A percentile compares a stretch with the other conserved stretches of the same genome.
Conservation (phyloP, 1,284 basidiomycete genomes). For the Fomitopsis pinicola region DNA sequence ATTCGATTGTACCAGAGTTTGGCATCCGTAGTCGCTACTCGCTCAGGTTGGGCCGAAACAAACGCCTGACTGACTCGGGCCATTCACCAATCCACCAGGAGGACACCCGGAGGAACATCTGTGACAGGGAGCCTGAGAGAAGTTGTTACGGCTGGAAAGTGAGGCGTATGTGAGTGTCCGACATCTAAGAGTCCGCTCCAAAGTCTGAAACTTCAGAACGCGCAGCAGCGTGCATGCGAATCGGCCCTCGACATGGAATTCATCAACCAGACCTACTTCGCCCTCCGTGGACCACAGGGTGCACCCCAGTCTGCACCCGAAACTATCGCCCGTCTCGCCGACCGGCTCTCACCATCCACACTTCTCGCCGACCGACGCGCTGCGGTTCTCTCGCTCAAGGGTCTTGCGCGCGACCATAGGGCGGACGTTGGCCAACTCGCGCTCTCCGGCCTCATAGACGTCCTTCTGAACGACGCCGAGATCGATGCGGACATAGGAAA, state of each 20-base stretch:
- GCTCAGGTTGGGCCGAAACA: too few relatives aligned
- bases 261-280: slow-evolving; percentile 75
- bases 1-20: too few relatives aligned
- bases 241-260: slow-evolving; percentile 58
- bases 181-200: too few relatives aligned
- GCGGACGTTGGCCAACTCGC: slow-evolving; percentile 79
- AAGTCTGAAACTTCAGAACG: neutral
- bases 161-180: too few relatives aligned
- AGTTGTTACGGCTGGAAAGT: too few relatives aligned
- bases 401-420: slow-evolving; percentile 88
- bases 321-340: slow-evolving; percentile 84
- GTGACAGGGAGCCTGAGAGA: too few relatives aligned
- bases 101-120: too few relatives aligned
- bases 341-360: slow-evolving; percentile 82
- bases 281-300: slow-evolving; percentile 72
- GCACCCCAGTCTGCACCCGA: slow-evolving; percentile 80
- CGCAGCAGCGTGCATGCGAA: neutral
- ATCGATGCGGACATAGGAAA: slow-evolving; percentile 89
- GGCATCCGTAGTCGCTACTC: too few relatives aligned
- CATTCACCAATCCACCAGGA: too few relatives aligned
- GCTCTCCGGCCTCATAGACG: slow-evolving; percentile 73
- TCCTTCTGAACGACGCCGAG: slow-evolving; percentile 82
- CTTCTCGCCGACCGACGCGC: slow-evolving; percentile 89
- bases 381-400: slow-evolving; percentile 89
- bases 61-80: too few relatives aligned